Percentiles rank a stretch among this genome's conserved stretches.
These are phyloP conservation scores for Plenodomus biglobosus DNA, from an alignment of 2,329 filamentous ascomycete species.

Conservation along the genomic window DNA sequence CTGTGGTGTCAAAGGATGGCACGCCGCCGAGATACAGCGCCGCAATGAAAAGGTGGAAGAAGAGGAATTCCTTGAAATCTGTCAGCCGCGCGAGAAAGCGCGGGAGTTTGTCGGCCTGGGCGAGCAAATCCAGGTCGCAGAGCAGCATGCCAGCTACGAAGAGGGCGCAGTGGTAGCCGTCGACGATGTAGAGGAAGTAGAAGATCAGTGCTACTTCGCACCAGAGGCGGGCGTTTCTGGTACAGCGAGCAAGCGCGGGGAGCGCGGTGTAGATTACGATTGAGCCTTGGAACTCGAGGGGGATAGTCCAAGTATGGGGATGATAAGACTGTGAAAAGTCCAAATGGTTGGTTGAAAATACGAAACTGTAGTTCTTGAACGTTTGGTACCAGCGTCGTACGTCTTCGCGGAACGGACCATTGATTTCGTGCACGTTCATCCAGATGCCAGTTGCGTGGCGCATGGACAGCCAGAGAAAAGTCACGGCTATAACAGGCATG, in stretches of 20 bases:
- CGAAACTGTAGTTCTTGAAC: constrained; percentile 67
- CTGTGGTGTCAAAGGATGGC: constrained; percentile 51
- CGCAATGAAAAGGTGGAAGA: constrained; percentile 48
- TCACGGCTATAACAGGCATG: constrained; percentile 57
- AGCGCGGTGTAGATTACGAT: constrained; percentile 62
- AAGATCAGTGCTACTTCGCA: constrained; percentile 57
- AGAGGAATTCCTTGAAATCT: constrained; percentile 51
- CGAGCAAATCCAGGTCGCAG: constrained; percentile 41
- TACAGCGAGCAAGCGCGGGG: constrained; percentile 60
- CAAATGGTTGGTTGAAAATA: constrained; percentile 61
- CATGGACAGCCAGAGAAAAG: constrained; percentile 56
- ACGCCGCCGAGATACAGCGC: constrained; percentile 63
- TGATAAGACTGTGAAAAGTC: constrained; percentile 54
- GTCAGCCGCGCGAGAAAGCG: constrained; percentile 55
- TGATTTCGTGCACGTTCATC: constrained; percentile 51
- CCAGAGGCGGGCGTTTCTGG: constrained; percentile 57
- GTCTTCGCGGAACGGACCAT: constrained; percentile 49
- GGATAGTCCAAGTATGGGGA: constrained; percentile 43
- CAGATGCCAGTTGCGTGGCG: constrained; percentile 50
- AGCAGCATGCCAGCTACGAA: constrained; percentile 43
- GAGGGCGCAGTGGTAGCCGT: constrained; percentile 60
- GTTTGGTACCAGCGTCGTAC: constrained; percentile 31
- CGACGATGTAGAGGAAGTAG: constrained; percentile 69
- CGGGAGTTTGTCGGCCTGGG: constrained; percentile 30
- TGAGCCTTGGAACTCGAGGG: constrained; percentile 56